Evolutionary conservation across 345 rosid species (phyloP).

Genomic region (Punica granatum): DNA sequence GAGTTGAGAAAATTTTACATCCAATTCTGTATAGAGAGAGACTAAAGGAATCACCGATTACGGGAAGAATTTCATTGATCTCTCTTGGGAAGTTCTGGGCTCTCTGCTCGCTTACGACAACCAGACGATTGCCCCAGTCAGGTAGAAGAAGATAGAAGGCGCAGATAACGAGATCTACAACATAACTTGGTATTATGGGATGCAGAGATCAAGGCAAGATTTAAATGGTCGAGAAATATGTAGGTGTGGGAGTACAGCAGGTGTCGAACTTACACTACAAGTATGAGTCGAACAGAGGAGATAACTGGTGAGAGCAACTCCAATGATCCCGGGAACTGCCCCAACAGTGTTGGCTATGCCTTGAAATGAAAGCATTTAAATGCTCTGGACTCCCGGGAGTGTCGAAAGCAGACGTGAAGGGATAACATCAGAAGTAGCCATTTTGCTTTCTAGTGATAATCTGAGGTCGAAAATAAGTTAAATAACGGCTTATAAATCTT

Average conservation of each 20-base stretch:
- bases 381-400: no score
- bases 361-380: slow-evolving; percentile 21
- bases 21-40: no score
- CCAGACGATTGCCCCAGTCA: slow-evolving; percentile 87
- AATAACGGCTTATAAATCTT: no score
- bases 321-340: slow-evolving; percentile 87
- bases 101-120: slow-evolving; percentile 77
- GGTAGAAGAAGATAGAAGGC: slow-evolving; percentile 89
- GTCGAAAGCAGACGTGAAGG: no score
- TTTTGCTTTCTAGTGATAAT: no score
- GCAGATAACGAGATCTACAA: slow-evolving; percentile 67
- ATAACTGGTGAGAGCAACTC: slow-evolving; percentile 87
- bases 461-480: no score
- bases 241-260: background rate
- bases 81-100: slow-evolving; percentile 60
- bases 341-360: slow-evolving; percentile 90
- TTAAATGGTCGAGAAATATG: background rate
- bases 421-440: no score
- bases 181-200: slow-evolving; percentile 2
- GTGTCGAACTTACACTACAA: slow-evolving; percentile 76
- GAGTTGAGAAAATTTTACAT: no score
- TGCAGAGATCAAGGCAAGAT: background rate
- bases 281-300: slow-evolving; percentile 89
- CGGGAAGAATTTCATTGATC: slow-evolving; percentile 17
- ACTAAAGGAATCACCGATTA: no score